Base-by-base conservation (phyloP, 1,139 yeast genomes). In the Yamadazyma sp. region DNA sequence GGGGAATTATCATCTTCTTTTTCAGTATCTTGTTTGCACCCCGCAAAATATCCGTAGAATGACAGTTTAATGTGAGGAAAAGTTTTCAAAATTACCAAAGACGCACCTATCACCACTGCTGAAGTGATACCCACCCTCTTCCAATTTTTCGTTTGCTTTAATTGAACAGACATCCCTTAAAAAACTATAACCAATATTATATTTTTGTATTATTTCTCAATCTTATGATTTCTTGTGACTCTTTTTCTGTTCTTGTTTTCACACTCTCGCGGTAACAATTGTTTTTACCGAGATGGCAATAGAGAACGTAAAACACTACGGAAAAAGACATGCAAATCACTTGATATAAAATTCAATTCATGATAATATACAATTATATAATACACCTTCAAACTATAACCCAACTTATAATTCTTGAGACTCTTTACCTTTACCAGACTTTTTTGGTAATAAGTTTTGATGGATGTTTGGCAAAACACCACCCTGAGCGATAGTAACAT, bases 391-490 rank as follows among this genome's bases (percentile, higher is more conserved):
- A 27, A 28, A 27, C 12, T 27, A 26, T 34, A 28, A 23, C 33
- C 33, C 29, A 43, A 47, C 54, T 78, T 80, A 84, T 75, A 84
- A 82, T 74, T 84, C 94, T 75, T 84, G 92, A 63, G 91, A 83
- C 71, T 86, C 87, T 72, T 83, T 83, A 50, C 61, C 66, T 73
- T 82, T 83, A 50, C 85, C 78, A 56, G 88, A 78, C 79, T 91
- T 91, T 83, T 87, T 83, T 75, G 97, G 96, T 71, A 89, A 83
- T 70, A 91, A 82, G 79, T 85, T 85, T 73, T 85, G 92, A 75
- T 91, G 96, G 64, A 84, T 84, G 85, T 91, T 88, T 77, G 96
- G 96, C 69, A 87, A 79, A 53, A 88, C 96, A 85, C 96, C 98
- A 84, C 96, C 96, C 77, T 87, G 95, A 56, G 96, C 95, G 60